Percentiles rank a stretch among this genome's conserved stretches.
phyloP scores from a whole-genome alignment of 192 early-diverging fungal genomes.

The Dissophora globulifera region DNA sequence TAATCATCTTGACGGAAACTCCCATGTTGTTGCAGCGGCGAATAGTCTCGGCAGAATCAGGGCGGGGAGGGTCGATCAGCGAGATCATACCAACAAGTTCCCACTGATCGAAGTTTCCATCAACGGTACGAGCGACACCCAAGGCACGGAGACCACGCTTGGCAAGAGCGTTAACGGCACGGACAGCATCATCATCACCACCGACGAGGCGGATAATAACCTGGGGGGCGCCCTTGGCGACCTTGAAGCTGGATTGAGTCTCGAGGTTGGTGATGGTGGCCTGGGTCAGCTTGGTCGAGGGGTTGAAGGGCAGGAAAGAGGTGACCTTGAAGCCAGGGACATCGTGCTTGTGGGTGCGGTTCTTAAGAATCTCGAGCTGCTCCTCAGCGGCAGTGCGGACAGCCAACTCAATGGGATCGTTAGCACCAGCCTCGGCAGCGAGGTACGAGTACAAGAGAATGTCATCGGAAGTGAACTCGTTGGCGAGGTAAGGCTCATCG shows the following conservation, averaged over 20 bases:
- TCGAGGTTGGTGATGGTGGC: conserved; percentile 78
- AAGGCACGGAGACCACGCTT: conserved; percentile 84
- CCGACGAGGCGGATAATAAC: conserved; percentile 87
- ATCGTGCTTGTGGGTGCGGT: conserved; percentile 71
- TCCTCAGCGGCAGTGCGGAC: conserved; percentile 81
- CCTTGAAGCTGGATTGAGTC: conserved; percentile 81
- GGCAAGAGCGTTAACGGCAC: conserved; percentile 87
- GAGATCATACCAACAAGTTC: conserved; percentile 88
- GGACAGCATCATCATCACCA: conserved; percentile 83
- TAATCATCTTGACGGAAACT: conserved; percentile 91
- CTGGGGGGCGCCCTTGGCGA: conserved; percentile 95
- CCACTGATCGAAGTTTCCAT: conserved; percentile 74
- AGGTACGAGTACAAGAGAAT: conserved; percentile 81
- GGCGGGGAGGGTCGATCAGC: conserved; percentile 83
- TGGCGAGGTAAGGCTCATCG: conserved; percentile 80
- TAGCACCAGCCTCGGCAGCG: conserved; percentile 85
- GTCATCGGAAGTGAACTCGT: conserved; percentile 74
- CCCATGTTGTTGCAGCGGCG: conserved; percentile 81
- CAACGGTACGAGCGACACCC: conserved; percentile 83
- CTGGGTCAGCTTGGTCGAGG: conserved; percentile 87
- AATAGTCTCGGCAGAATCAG: conserved; percentile 86
- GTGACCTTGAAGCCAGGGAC: conserved; percentile 92
- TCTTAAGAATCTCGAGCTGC: conserved; percentile 69
- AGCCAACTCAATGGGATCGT: conserved; percentile 87
- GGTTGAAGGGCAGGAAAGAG: conserved; percentile 91